These are phyloP conservation scores for Linum trigynum DNA, from an alignment of 345 rosid species.

Conservation along the genomic window DNA sequence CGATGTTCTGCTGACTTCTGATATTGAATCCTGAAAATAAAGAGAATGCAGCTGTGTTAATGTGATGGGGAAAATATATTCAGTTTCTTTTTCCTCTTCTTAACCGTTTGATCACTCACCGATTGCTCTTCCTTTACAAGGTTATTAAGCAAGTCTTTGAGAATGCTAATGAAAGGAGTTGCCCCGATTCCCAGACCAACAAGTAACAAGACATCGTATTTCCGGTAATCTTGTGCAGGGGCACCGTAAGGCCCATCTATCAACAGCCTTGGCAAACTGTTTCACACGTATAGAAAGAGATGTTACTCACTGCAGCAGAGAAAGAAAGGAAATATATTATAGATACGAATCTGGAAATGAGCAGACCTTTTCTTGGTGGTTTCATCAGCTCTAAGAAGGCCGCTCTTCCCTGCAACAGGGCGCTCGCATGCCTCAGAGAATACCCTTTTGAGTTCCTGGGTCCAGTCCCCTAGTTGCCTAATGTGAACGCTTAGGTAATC, in stretches of 20 bases:
- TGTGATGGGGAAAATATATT: background rate
- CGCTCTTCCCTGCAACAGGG: conserved; percentile 82
- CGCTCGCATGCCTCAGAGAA: conserved; percentile 51
- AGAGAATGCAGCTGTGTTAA: background rate
- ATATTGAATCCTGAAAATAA: conserved; percentile 49
- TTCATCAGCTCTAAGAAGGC: conserved; percentile 96
- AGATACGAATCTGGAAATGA: background rate
- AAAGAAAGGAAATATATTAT: background rate
- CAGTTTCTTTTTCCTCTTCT: background rate
- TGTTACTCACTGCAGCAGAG: background rate
- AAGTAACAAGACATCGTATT: conserved; percentile 78
- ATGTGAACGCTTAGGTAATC: conserved; percentile 91
- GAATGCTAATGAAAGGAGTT: conserved; percentile 93
- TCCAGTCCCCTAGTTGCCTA: conserved; percentile 95
- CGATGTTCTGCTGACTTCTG: conserved; percentile 58
- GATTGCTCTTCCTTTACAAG: conserved; percentile 87
- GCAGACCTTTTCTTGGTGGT: conserved; percentile 67
- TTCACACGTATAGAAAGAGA: background rate
- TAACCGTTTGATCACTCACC: conserved; percentile 33
- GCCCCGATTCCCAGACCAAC: conserved; percentile 99
- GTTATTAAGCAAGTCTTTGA: conserved; percentile 88
- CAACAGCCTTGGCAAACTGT: conserved; percentile 86
- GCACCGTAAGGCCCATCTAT: conserved; percentile 99
- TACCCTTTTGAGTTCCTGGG: conserved; percentile 71
- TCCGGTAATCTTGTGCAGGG: conserved; percentile 86